Percentiles rank a stretch among this genome's conserved stretches.
These are phyloP conservation scores for Suhomyces choctaworum DNA, from an alignment of 1,139 yeast species.

Conservation along the genomic window DNA sequence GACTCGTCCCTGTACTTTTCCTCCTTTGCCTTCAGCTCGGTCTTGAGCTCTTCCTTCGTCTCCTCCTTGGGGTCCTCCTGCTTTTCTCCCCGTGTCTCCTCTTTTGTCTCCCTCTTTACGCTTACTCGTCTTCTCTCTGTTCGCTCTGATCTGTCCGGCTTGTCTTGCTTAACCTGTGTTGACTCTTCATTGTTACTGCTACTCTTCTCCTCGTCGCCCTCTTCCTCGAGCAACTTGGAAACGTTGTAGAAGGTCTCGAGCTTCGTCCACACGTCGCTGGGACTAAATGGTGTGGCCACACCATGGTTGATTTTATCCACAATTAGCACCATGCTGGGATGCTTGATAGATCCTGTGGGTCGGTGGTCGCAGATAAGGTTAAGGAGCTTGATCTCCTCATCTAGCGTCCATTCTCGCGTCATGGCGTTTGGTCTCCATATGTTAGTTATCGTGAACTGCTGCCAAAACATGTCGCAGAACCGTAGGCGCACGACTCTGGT, in stretches of 20 bases:
- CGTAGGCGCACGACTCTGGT: slow-evolving; percentile 1
- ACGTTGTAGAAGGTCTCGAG: slow-evolving; percentile 55
- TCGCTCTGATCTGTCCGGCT: too few species aligned
- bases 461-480: background rate
- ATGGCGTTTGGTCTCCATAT: too few species aligned
- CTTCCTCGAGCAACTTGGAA: slow-evolving; percentile 50
- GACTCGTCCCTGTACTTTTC: slow-evolving; percentile 8
- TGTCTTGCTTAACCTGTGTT: background rate
- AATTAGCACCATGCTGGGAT: slow-evolving; percentile 58
- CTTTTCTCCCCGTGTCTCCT: background rate
- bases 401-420: slow-evolving; percentile 51
- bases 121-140: slow-evolving; percentile 8
- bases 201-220: slow-evolving; percentile 30
- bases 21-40: slow-evolving; percentile 2
- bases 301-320: slow-evolving; percentile 50
- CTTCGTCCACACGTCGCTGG: slow-evolving; percentile 59
- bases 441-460: too few species aligned
- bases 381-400: slow-evolving; percentile 67
- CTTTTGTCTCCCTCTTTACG: slow-evolving; percentile 1
- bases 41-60: slow-evolving; percentile 4
- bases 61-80: slow-evolving; percentile 3
- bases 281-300: slow-evolving; percentile 35
- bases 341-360: slow-evolving; percentile 62
- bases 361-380: slow-evolving; percentile 66
- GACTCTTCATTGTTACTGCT: background rate